Evolutionary conservation across 768 basidiomycete genomes (phyloP).

Genomic region (Hypholoma fasciculare): DNA sequence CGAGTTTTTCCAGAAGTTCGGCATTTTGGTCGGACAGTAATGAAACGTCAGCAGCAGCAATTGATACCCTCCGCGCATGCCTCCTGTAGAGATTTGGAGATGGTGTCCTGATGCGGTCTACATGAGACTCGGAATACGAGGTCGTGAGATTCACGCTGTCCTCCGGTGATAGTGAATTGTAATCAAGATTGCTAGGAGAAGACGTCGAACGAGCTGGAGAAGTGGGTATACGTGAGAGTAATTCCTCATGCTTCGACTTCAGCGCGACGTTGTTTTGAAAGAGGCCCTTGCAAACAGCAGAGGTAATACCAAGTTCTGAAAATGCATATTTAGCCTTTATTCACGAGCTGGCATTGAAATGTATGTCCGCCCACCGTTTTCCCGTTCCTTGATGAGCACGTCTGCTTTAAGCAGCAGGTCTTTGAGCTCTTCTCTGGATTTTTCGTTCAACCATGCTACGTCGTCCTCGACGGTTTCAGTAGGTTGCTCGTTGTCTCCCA

Average conservation of each 20-base stretch:
- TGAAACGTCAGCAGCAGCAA: slow-evolving; percentile 68
- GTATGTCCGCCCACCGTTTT: slow-evolving; percentile 51
- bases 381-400: slow-evolving; percentile 72
- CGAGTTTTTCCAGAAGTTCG: slow-evolving; percentile 74
- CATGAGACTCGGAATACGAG: slow-evolving; percentile 31
- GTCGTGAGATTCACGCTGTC: slow-evolving; percentile 9
- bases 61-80: slow-evolving; percentile 53
- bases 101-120: slow-evolving; percentile 19
- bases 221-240: slow-evolving; percentile 62
- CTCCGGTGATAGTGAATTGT: neutral
- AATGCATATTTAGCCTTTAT: slow-evolving; percentile 6
- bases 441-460: slow-evolving; percentile 39
- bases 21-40: slow-evolving; percentile 81
- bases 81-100: slow-evolving; percentile 24
- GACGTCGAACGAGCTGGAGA: slow-evolving; percentile 39
- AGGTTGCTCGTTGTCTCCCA: slow-evolving; percentile 11
- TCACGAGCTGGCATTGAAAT: neutral
- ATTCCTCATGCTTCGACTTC: slow-evolving; percentile 69
- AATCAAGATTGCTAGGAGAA: slow-evolving; percentile 35
- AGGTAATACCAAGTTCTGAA: slow-evolving; percentile 66
- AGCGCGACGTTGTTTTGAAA: slow-evolving; percentile 69
- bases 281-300: slow-evolving; percentile 66
- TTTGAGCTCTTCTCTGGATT: slow-evolving; percentile 73
- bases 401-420: slow-evolving; percentile 72
- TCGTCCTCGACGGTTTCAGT: neutral